Percentiles rank a stretch among this genome's conserved stretches.
phyloP scores from a whole-genome alignment of 2,329 filamentous ascomycete genomes.

The Aspergillus sp. region DNA sequence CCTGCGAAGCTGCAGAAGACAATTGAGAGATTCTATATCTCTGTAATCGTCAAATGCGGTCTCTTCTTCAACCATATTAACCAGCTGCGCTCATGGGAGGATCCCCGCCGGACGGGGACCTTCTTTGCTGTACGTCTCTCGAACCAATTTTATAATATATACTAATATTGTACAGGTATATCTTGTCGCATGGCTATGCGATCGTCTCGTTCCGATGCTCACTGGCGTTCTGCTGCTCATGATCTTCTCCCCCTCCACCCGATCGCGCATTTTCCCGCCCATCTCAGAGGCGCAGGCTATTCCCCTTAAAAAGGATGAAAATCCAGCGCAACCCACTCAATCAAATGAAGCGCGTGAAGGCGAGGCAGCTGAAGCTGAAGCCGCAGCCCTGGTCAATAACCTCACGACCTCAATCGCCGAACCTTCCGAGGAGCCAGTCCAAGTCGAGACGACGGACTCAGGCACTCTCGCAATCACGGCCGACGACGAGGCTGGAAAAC shows the following conservation, averaged over 20 bases:
- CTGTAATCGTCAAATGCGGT: slow-evolving; percentile 67
- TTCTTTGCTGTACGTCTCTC: slow-evolving; percentile 56
- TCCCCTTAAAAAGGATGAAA: not conserved
- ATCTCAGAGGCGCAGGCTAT: not conserved
- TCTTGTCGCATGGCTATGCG: slow-evolving; percentile 67
- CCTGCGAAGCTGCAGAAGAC: slow-evolving; percentile 79
- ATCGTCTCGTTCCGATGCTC: slow-evolving; percentile 66
- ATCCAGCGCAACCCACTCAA: slow-evolving; percentile 52
- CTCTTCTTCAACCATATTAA: slow-evolving; percentile 70
- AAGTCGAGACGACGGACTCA: slow-evolving; percentile 56
- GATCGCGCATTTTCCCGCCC: slow-evolving; percentile 65
- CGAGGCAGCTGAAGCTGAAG: slow-evolving; percentile 80
- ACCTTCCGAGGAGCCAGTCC: slow-evolving; percentile 73
- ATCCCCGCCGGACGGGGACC: slow-evolving; percentile 64
- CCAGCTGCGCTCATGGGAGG: slow-evolving; percentile 75
- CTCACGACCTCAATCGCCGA: slow-evolving; percentile 55
- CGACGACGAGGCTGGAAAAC: slow-evolving; percentile 66
- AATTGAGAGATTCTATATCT: slow-evolving; percentile 78
- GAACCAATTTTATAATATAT: not conserved
- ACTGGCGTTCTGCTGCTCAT: slow-evolving; percentile 62
- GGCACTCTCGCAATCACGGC: slow-evolving; percentile 56
- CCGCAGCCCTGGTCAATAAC: slow-evolving; percentile 73
- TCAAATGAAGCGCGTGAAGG: slow-evolving; percentile 68
- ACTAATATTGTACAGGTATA: slow-evolving; percentile 43
- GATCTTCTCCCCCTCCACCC: slow-evolving; percentile 63